These are phyloP conservation scores for Suillus bovinus DNA, from an alignment of 768 basidiomycete species.

Conservation along the genomic window DNA sequence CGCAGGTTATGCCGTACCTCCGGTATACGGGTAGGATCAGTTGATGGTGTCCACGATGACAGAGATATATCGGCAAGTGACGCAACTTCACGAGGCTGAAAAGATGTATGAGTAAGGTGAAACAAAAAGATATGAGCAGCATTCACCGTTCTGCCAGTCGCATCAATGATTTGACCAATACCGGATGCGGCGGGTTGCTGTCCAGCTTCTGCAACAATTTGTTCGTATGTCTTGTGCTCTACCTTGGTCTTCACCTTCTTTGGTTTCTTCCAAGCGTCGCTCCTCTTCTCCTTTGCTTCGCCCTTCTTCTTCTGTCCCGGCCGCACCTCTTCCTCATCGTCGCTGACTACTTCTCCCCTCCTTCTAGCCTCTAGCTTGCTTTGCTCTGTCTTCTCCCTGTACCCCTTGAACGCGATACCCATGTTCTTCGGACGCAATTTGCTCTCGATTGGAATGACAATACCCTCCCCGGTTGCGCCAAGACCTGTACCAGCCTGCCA, in stretches of 20 bases:
- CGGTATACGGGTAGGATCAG: conserved; percentile 86
- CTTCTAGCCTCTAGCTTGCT: conserved; percentile 77
- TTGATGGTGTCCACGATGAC: conserved; percentile 83
- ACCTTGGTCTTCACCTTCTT: conserved; percentile 84
- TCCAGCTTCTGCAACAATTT: conserved; percentile 88
- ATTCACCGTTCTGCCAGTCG: conserved; percentile 87
- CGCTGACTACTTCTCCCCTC: conserved; percentile 71
- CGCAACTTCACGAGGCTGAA: conserved; percentile 81
- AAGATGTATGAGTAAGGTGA: conserved; percentile 11
- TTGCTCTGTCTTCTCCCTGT: conserved; percentile 86
- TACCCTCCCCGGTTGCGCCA: conserved; percentile 74
- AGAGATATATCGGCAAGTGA: conserved; percentile 78
- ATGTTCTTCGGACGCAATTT: conserved; percentile 83
- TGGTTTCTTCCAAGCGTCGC: conserved; percentile 84
- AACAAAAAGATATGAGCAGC: conserved; percentile 1
- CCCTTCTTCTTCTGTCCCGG: conserved; percentile 21
- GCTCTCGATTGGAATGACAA: conserved; percentile 84
- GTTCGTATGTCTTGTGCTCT: conserved; percentile 96
- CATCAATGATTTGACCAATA: conserved; percentile 90
- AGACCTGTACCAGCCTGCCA: conserved; percentile 86
- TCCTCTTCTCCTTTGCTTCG: conserved; percentile 60
- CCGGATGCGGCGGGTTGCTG: conserved; percentile 52
- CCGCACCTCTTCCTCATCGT: conserved; percentile 53
- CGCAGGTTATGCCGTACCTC: conserved; percentile 97
- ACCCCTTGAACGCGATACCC: conserved; percentile 87